Percentiles rank a stretch among this genome's conserved stretches.
Evolutionary conservation across 768 basidiomycete genomes (phyloP).

Genomic region (Lactarius pseudohatsudake): DNA sequence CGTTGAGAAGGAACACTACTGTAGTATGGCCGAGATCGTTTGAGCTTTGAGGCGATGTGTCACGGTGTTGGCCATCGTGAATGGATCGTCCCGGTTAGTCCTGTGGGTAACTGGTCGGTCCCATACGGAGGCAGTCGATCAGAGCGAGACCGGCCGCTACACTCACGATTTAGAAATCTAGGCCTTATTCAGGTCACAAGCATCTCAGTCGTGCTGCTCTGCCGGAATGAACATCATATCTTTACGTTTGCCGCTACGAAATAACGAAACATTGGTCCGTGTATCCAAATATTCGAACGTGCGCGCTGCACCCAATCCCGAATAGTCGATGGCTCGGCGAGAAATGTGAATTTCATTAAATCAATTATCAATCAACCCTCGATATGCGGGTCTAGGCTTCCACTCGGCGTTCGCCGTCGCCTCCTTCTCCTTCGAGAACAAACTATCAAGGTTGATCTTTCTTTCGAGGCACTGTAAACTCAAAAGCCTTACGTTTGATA

Average conservation of each 20-base stretch:
- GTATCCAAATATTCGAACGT: background rate
- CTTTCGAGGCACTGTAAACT: background rate
- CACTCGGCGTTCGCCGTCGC: background rate
- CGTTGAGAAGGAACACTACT: constrained; percentile 17
- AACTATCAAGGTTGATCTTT: background rate
- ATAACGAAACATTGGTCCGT: background rate
- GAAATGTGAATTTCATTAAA: background rate
- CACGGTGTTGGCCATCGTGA: background rate
- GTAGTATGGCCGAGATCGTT: constrained; percentile 1
- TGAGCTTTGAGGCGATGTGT: constrained; percentile 2
- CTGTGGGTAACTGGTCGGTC: constrained; percentile 7
- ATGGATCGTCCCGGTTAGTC: background rate
- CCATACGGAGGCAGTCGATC: constrained; percentile 10
- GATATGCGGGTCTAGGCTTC: background rate
- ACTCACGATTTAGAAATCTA: background rate
- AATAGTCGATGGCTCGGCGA: background rate
- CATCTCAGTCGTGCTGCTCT: constrained; percentile 3
- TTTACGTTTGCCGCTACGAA: constrained; percentile 8
- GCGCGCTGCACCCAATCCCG: background rate
- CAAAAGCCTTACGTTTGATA: background rate
- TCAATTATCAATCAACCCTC: background rate
- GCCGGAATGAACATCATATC: background rate
- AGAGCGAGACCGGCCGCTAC: background rate
- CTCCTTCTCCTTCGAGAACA: background rate
- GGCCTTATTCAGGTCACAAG: constrained; percentile 2